These are phyloP conservation scores for Aleurites moluccanus DNA, from an alignment of 441 rosid species.

Conservation along the genomic window DNA sequence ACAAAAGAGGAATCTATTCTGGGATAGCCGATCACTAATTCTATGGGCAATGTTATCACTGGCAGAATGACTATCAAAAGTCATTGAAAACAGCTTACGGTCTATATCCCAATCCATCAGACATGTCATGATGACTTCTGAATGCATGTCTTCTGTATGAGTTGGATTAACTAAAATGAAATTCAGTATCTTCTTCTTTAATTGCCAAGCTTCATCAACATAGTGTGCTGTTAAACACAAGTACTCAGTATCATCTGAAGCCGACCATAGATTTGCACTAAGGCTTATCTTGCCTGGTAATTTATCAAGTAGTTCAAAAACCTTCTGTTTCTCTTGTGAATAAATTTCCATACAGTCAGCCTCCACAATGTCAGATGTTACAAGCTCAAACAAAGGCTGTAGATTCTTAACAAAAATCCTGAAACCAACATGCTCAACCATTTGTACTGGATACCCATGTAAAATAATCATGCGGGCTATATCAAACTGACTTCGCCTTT, in stretches of 20 bases:
- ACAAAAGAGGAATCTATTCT: conserved; percentile 50
- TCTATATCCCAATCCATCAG: conserved; percentile 86
- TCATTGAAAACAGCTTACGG: conserved; percentile 74
- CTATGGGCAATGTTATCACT: conserved; percentile 59
- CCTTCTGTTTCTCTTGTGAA: conserved; percentile 71
- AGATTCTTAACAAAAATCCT: conserved; percentile 86
- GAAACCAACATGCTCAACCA: conserved; percentile 92
- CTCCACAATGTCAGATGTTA: conserved; percentile 54
- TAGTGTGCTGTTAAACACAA: conserved; percentile 72
- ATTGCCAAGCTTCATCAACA: conserved; percentile 80
- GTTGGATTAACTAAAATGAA: conserved; percentile 73
- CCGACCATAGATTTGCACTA: conserved; percentile 53
- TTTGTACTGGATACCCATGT: conserved; percentile 73
- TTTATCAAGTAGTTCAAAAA: conserved; percentile 51
- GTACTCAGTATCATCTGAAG: conserved; percentile 50
- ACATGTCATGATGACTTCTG: conserved; percentile 70
- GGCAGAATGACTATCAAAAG: conserved; percentile 59
- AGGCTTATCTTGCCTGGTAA: conserved; percentile 77
- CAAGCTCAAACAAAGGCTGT: conserved; percentile 80
- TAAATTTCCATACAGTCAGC: conserved; percentile 74
- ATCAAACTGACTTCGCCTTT: conserved; percentile 67
- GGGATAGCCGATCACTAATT: conserved; percentile 60
- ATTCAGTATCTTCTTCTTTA: conserved; percentile 73
- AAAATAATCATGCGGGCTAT: conserved; percentile 89
- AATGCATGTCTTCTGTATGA: conserved; percentile 74